Conservation (phyloP, 2,329 filamentous ascomycete species). For the Fusarium continuum region DNA sequence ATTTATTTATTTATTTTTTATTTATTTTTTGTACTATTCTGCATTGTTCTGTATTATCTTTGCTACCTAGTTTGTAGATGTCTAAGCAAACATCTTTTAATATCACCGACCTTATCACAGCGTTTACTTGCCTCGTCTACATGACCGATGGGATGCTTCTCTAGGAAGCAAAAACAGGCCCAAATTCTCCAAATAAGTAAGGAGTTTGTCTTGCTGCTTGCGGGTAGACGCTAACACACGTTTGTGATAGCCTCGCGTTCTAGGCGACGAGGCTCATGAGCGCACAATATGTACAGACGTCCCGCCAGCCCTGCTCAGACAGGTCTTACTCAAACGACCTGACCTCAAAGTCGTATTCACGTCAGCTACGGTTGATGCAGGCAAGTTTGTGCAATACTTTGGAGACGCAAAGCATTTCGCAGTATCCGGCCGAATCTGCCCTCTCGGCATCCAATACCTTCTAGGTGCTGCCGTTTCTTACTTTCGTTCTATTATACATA, state of each 20-base stretch:
- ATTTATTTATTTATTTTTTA: no score
- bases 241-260: background rate
- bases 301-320: background rate
- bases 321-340: background rate
- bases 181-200: no score
- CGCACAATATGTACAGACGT: background rate
- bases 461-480: no score
- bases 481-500: no score
- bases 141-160: background rate
- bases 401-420: background rate
- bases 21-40: no score
- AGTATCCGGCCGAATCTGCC: background rate
- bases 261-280: background rate
- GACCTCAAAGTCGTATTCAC: background rate
- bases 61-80: no score
- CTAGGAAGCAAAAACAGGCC: no score
- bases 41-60: no score
- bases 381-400: background rate
- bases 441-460: background rate
- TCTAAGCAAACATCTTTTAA: no score
- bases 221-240: background rate
- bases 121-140: no score
- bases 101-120: no score
- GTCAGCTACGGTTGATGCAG: background rate
- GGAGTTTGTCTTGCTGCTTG: no score